A percentile compares a stretch with the other conserved stretches of the same genome.
These are phyloP conservation scores for Striga asiatica DNA, from an alignment of 257 asterid species.

Conservation along the genomic window DNA sequence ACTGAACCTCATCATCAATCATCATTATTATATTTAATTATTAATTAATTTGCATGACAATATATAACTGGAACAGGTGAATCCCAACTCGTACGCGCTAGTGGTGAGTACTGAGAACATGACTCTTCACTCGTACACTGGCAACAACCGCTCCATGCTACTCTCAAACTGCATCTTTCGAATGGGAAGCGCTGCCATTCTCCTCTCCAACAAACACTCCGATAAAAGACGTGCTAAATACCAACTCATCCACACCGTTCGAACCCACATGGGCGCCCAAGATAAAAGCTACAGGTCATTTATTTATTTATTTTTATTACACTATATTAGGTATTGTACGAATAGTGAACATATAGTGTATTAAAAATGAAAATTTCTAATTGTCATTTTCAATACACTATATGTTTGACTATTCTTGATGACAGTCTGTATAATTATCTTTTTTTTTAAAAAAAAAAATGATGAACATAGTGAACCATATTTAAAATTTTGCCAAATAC, in stretches of 20 bases:
- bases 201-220: background rate
- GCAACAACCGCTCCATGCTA: background rate
- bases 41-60: background rate
- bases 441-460: no score
- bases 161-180: conserved; percentile 10
- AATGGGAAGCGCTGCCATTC: conserved; percentile 8
- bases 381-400: no score
- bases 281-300: conserved; percentile 27
- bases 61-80: conserved; percentile 21
- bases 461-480: no score
- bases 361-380: no score
- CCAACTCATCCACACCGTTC: conserved; percentile 18
- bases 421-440: no score
- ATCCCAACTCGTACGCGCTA: conserved; percentile 47
- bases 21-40: no score
- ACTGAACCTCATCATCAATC: no score
- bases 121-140: conserved; percentile 17
- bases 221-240: background rate
- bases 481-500: no score
- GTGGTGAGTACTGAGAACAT: conserved; percentile 53
- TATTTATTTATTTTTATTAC: no score
- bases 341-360: no score
- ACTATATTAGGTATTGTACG: no score
- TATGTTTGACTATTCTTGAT: no score
- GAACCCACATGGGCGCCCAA: conserved; percentile 52